Conservation (phyloP, 805 yeast genomes). For the Ogataea siamensis region DNA sequence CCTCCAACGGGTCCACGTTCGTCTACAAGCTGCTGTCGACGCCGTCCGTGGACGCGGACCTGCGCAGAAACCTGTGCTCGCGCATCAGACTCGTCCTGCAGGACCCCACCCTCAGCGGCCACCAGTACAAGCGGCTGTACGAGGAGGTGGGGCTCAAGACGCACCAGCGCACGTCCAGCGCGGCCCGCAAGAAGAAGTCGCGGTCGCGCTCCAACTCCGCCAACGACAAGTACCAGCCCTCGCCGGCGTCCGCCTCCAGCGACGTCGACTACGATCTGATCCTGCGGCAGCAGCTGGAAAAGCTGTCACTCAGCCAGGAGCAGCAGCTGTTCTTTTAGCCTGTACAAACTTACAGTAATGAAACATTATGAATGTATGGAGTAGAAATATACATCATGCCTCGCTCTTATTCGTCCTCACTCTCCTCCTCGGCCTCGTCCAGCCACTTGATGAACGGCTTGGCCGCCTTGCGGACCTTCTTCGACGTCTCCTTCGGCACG, state of each 20-base stretch:
- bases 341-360: constrained; percentile 1
- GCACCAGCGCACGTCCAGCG: constrained; percentile 24
- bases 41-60: constrained; percentile 58
- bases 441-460: constrained; percentile 95
- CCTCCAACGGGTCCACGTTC: constrained; percentile 68
- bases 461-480: constrained; percentile 94
- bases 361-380: not conserved
- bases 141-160: constrained; percentile 81
- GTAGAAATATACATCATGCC: too few relatives aligned
- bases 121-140: constrained; percentile 79
- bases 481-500: constrained; percentile 86
- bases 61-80: constrained; percentile 54
- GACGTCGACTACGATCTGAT: constrained; percentile 28
- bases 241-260: constrained; percentile 5
- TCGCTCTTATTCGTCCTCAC: constrained; percentile 26
- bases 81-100: constrained; percentile 64
- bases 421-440: constrained; percentile 86
- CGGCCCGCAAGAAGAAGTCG: constrained; percentile 26
- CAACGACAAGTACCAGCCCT: constrained; percentile 12
- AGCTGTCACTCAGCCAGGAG: constrained; percentile 22
- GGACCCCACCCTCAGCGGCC: constrained; percentile 55
- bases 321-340: constrained; percentile 17
- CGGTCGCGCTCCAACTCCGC: constrained; percentile 30
- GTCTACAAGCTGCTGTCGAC: constrained; percentile 75
- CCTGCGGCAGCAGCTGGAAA: constrained; percentile 31